Base-by-base conservation (phyloP, 2,329 filamentous ascomycete genomes). In the Orbilia quercus region DNA sequence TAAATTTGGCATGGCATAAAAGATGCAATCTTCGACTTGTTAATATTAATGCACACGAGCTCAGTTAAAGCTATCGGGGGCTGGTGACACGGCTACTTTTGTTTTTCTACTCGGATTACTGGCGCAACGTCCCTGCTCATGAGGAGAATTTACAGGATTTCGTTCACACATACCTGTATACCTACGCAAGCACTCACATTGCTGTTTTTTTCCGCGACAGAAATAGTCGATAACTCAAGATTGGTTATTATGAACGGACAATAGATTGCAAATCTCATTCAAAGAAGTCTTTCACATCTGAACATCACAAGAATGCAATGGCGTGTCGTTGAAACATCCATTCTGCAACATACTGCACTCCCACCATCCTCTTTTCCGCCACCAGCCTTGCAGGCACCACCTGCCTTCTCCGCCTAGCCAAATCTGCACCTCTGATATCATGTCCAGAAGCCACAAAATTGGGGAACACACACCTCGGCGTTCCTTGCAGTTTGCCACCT, bases 381-480 rank as follows among this genome's bases (percentile, higher is more conserved):
- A 57, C 51, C 60, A 48, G 60, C 50, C 40, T 40, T 55, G 50
- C 42, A 65, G 28, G 28, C 40, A 58, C n/a, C n/a, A n/a, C 12
- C 44, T 44, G 42, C 42, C 31, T 23, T 20, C 34, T 50, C 44
- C 31, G 42, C 51, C 34, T 51, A 25, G 31, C 7, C 22, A 57
- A 40, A 23, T 18, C 4, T 55, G 50, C 50, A 31, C 25, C 28
- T 16, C 25, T 57, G 50, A 50, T 44, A 40, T 47, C 25, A 53
- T 31, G 12, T 7, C 7, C 3, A 9, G 22, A 44, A 57, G 48
- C 48, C 48, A 53, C 48, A 53, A 53, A 31, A 20, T 7, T 38
- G 25, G 48, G 48, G 48, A 14, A 14, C 5, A 20, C 2, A 36
- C 22, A 53, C 7, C 14, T 25, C 34, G 14, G 7, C 22, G 25